Evolutionary conservation across 352 stramenopile species (phyloP).

Genomic region (Blastocystis sp.): DNA sequence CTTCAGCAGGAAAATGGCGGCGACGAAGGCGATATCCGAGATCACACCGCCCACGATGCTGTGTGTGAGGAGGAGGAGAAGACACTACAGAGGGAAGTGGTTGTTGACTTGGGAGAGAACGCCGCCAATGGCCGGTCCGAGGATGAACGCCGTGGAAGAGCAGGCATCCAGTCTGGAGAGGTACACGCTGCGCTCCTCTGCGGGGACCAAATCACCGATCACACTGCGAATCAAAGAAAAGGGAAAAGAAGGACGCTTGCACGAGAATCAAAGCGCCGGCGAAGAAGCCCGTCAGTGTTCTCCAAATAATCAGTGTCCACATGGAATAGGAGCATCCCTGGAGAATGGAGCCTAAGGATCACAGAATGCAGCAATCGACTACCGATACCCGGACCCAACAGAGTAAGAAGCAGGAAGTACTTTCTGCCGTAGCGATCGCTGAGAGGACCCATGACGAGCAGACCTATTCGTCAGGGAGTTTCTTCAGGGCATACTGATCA

Average conservation of each 20-base stretch:
- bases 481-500: slow-evolving; percentile 25
- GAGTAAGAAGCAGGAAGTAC: slow-evolving; percentile 43
- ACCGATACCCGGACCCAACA: slow-evolving; percentile 63
- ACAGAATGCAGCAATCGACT: neutral
- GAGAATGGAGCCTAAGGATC: slow-evolving; percentile 25
- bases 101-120: slow-evolving; percentile 55
- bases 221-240: slow-evolving; percentile 11
- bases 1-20: slow-evolving; percentile 41
- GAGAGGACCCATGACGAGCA: slow-evolving; percentile 52
- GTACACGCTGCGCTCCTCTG: slow-evolving; percentile 36
- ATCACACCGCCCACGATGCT: slow-evolving; percentile 33
- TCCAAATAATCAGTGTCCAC: slow-evolving; percentile 42
- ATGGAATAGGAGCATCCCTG: slow-evolving; percentile 31
- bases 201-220: slow-evolving; percentile 40
- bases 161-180: slow-evolving; percentile 47
- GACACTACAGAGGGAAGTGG: slow-evolving; percentile 34
- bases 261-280: slow-evolving; percentile 52
- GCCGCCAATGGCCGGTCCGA: slow-evolving; percentile 59
- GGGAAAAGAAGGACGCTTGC: neutral
- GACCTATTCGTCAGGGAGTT: slow-evolving; percentile 30
- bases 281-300: slow-evolving; percentile 59
- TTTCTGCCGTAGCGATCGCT: slow-evolving; percentile 68
- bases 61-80: neutral
- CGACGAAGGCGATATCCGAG: slow-evolving; percentile 41
- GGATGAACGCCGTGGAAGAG: slow-evolving; percentile 39